Evolutionary conservation across 2,329 filamentous ascomycete genomes (phyloP).

Genomic region (Coniochaeta sp.): DNA sequence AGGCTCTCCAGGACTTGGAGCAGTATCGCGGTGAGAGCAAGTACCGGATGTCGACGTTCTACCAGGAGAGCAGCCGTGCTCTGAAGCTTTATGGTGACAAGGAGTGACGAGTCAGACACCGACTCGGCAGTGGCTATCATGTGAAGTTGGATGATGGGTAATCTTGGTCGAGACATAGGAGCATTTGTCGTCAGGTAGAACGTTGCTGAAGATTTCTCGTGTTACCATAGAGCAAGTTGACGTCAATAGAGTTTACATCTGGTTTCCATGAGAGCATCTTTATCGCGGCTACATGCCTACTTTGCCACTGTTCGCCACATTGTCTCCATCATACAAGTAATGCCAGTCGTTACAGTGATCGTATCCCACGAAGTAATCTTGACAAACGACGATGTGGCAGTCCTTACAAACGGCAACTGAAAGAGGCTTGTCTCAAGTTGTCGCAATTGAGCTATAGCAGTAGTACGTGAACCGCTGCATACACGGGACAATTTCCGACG

Average conservation of each 20-base stretch:
- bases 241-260: neutral
- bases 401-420: too few relatives aligned
- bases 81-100: conserved; percentile 2
- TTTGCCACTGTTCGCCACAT: too few relatives aligned
- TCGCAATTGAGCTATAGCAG: too few relatives aligned
- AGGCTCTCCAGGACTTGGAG: conserved; percentile 43
- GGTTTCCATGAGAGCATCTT: too few relatives aligned
- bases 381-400: too few relatives aligned
- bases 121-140: neutral
- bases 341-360: too few relatives aligned
- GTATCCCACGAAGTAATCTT: too few relatives aligned
- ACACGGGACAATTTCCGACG: too few relatives aligned
- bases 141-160: neutral
- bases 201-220: neutral
- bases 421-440: too few relatives aligned
- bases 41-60: conserved; percentile 49
- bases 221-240: neutral
- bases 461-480: too few relatives aligned
- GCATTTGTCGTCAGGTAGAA: neutral
- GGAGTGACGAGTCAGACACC: neutral
- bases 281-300: too few relatives aligned
- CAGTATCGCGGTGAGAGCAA: conserved; percentile 48
- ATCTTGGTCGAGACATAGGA: neutral
- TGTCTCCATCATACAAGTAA: too few relatives aligned
- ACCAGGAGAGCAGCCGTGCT: conserved; percentile 19